Evolutionary conservation across 495 filamentous ascomycete genomes (phyloP).

Genomic region (Lophiotrema nucula): DNA sequence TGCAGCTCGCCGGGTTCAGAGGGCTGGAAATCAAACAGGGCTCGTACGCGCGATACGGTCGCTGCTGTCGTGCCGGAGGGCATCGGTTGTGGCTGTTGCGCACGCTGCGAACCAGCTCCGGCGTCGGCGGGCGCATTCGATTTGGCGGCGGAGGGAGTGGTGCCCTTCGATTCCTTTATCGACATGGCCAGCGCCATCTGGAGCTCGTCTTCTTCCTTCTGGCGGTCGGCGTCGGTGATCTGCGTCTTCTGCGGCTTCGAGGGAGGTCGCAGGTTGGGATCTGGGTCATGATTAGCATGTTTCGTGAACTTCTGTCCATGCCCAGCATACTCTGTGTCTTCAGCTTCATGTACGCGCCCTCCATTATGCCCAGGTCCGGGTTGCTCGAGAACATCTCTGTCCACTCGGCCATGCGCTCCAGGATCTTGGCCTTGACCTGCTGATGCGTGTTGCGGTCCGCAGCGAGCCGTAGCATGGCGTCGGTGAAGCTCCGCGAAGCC

Average conservation of each 20-base stretch:
- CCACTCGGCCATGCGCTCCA: conserved; percentile 97
- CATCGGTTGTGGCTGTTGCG: conserved; percentile 49
- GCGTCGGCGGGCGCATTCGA: conserved; percentile 27
- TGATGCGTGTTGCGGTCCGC: conserved; percentile 91
- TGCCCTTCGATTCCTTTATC: conserved; percentile 70
- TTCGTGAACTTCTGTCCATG: background rate
- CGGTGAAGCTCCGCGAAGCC: conserved; percentile 91
- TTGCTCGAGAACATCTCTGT: conserved; percentile 88
- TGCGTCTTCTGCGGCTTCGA: conserved; percentile 88
- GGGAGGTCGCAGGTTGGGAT: conserved; percentile 88
- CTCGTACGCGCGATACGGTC: conserved; percentile 90
- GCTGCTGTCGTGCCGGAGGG: conserved; percentile 85
- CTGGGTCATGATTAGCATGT: conserved; percentile 48
- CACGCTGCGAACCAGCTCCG: conserved; percentile 19
- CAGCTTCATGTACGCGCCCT: conserved; percentile 86
- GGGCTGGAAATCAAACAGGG: conserved; percentile 90
- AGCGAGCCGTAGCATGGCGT: conserved; percentile 86
- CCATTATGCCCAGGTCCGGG: conserved; percentile 95
- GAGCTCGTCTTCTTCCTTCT: conserved; percentile 95
- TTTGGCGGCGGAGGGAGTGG: conserved; percentile 31
- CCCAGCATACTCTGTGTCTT: conserved; percentile 66
- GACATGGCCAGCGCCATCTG: conserved; percentile 94
- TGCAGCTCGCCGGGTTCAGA: conserved; percentile 92
- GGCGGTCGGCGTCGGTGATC: conserved; percentile 84
- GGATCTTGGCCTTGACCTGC: conserved; percentile 93